Evolutionary conservation across 2,329 filamentous ascomycete genomes (phyloP).

Genomic region (Colletotrichum orbiculare): DNA sequence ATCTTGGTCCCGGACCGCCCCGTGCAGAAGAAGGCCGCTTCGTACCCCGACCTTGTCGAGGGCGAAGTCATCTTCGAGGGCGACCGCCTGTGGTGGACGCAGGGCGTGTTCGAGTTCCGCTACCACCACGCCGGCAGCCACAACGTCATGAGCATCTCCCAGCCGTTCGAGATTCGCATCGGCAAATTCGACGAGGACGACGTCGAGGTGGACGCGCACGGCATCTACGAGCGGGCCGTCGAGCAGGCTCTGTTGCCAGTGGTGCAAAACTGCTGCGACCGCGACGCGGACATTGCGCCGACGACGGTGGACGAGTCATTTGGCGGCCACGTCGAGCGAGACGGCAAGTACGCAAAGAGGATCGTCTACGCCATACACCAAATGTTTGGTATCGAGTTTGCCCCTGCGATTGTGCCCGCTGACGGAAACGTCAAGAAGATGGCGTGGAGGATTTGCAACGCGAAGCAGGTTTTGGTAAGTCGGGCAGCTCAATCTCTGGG

Average conservation of each 20-base stretch:
- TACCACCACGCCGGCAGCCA: conserved; percentile 96
- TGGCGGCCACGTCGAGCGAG: conserved; percentile 84
- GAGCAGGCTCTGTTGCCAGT: conserved; percentile 84
- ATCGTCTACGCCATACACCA: conserved; percentile 95
- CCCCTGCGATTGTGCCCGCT: conserved; percentile 89
- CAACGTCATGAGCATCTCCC: conserved; percentile 92
- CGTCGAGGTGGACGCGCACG: conserved; percentile 68
- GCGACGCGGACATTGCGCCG: conserved; percentile 90
- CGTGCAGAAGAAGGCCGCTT: conserved; percentile 61
- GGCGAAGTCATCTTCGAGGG: conserved; percentile 91
- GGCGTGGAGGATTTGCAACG: conserved; percentile 94
- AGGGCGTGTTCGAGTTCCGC: conserved; percentile 95
- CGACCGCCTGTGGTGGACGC: conserved; percentile 97
- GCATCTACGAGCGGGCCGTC: conserved; percentile 74
- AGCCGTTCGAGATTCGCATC: conserved; percentile 92
- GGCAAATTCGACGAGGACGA: conserved; percentile 83
- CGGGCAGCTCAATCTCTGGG: too few species aligned
- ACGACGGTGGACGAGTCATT: conserved; percentile 83
- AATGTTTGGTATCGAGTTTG: conserved; percentile 98
- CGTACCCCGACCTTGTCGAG: conserved; percentile 68
- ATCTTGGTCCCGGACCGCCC: conserved; percentile 77
- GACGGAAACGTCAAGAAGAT: conserved; percentile 92
- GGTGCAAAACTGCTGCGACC: conserved; percentile 91
- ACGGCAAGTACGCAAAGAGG: conserved; percentile 87
- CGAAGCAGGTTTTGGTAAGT: conserved; percentile 91